These are phyloP conservation scores for Colletotrichum sp. DNA, from an alignment of 2,329 filamentous ascomycete species.

Conservation along the genomic window DNA sequence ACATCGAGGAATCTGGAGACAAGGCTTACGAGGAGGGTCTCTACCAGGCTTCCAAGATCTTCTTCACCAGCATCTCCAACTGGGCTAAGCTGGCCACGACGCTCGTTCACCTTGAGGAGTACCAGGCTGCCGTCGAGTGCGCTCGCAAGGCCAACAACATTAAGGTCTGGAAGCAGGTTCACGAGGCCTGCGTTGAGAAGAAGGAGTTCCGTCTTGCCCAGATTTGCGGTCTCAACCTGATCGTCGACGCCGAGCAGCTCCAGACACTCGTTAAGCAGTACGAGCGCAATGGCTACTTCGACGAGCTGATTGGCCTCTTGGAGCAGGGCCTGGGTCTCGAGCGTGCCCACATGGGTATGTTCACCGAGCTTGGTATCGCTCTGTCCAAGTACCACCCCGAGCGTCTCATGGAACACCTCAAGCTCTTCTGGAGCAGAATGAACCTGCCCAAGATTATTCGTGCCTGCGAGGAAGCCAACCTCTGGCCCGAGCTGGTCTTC, in stretches of 20 bases:
- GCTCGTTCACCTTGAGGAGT: conserved; percentile 94
- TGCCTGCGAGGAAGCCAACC: conserved; percentile 89
- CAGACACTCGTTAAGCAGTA: conserved; percentile 94
- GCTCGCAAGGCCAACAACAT: conserved; percentile 99
- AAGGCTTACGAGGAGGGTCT: conserved; percentile 95
- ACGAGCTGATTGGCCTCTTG: conserved; percentile 92
- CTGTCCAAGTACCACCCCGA: conserved; percentile 95
- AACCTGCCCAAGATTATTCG: conserved; percentile 98
- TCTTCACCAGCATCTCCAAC: conserved; percentile 95
- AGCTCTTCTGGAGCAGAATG: conserved; percentile 97
- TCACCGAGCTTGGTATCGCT: conserved; percentile 90
- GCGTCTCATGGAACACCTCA: conserved; percentile 96
- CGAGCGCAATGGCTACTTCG: conserved; percentile 96
- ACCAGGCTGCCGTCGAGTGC: conserved; percentile 96
- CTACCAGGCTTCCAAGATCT: conserved; percentile 97
- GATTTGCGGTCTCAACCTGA: conserved; percentile 97
- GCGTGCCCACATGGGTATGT: conserved; percentile 95
- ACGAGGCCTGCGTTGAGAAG: conserved; percentile 93
- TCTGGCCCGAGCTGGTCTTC: conserved; percentile 98
- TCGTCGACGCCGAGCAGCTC: conserved; percentile 95
- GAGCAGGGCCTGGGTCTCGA: conserved; percentile 95
- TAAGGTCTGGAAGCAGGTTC: conserved; percentile 99
- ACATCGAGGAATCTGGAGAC: conserved; percentile 96
- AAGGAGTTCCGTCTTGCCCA: conserved; percentile 99
- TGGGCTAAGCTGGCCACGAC: conserved; percentile 99